Evolutionary conservation across 306 rosid species (phyloP), one percentile per base, ranked within the genome.

Genomic region (Argentina anserina): DNA sequence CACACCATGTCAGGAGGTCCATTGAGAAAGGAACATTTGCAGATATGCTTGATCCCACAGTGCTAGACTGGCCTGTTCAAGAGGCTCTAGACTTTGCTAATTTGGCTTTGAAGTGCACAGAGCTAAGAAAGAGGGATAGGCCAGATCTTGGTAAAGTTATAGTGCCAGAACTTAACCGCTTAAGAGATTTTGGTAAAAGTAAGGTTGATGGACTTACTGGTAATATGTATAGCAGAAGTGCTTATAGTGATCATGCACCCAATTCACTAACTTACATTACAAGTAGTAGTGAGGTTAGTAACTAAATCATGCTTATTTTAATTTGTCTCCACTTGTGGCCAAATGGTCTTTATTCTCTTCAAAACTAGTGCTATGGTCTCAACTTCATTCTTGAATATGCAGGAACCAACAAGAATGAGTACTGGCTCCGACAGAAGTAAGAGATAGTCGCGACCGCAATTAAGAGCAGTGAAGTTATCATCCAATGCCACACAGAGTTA

Each of bases 41-140:
- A 2, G 96, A 91, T 68, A 63, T 90, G 80, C 84, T 95, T 64
- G 97, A 95, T 67, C 96, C 91, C 7, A 33, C 47, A 8, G 84
- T 95, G 68, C 64, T 85, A 6, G 99, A 95, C 81, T 95, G 99
- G 96, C 99, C 97, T 0, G 39, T 90, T 17, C 93, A 95, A 64
- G 90, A 86, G 81, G 87, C 96, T 76, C 75, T 83, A 43, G 69
- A 76, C 37, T 90, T 90, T 73, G 92, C 97, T 60, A 88, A 87
- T 28, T 46, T 95, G 78, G 95, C 99, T 36, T 69, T 95, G 64
- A 36, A 70, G 4, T 94, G 99, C 55, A 74, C 93, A 34, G 95
- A 94, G 76, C 86, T 94, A 62, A 84, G 91, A 81, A 91, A 89
- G 86, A 94, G 77, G 81, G 97, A 91, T 67, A 88, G 99, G 82